Conservation (phyloP, 78 protist genomes). For the Salpingoeca rosetta region DNA sequence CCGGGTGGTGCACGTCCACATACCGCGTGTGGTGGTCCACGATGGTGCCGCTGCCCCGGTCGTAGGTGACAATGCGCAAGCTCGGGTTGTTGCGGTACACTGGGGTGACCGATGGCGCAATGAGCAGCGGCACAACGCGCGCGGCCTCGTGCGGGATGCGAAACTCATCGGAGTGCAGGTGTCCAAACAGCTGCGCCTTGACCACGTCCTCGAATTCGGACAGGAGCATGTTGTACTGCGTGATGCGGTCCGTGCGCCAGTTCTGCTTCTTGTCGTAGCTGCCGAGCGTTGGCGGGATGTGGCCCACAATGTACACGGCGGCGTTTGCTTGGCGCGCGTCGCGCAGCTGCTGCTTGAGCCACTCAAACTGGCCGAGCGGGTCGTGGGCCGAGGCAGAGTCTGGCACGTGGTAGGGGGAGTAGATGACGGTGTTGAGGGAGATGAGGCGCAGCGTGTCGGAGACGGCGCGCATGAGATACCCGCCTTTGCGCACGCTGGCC, state of each 20-base stretch:
- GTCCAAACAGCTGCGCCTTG: constrained; percentile 11
- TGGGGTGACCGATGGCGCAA: constrained; percentile 6
- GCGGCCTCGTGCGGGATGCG: background rate
- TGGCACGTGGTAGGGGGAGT: background rate
- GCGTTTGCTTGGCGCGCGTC: background rate
- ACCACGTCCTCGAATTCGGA: background rate
- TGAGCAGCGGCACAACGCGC: background rate
- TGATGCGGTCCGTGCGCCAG: background rate
- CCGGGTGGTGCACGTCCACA: no score
- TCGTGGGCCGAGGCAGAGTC: background rate
- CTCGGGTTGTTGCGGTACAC: constrained; percentile 10
- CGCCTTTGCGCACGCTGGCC: background rate
- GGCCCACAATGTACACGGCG: constrained; percentile 11
- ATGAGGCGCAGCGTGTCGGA: background rate
- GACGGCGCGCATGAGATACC: background rate
- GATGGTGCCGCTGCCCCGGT: background rate
- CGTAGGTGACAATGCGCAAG: background rate
- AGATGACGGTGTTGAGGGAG: constrained; percentile 23
- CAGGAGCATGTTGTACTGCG: background rate
- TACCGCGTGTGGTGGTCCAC: no score
- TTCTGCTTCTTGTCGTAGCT: background rate
- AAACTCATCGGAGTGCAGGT: constrained; percentile 15
- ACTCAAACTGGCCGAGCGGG: constrained; percentile 15
- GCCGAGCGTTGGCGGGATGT: constrained; percentile 11
- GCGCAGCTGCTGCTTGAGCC: background rate